A percentile compares a stretch with the other conserved stretches of the same genome.
phyloP scores from a whole-genome alignment of 2,329 filamentous ascomycete species.

The Podosphaera xanthii region DNA sequence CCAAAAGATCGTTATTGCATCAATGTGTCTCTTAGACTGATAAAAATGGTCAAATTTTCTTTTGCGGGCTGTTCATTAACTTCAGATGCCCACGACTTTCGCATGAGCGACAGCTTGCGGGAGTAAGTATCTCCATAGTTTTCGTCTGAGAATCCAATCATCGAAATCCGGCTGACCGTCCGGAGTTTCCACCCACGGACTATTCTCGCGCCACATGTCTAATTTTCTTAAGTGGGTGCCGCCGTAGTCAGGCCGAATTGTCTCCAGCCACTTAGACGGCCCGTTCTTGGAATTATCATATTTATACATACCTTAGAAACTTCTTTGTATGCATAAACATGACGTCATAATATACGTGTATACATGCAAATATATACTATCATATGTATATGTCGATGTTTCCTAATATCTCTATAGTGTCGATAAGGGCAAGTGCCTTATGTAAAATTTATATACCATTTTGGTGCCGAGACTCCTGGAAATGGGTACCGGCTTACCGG shows the following conservation, averaged over 20 bases:
- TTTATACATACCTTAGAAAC: background rate
- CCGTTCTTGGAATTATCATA: background rate
- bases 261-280: background rate
- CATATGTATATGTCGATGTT: background rate
- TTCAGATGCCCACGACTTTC: background rate
- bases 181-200: background rate
- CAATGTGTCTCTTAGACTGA: too few relatives aligned
- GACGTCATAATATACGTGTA: background rate
- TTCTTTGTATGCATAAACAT: background rate
- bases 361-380: background rate
- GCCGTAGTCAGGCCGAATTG: background rate
- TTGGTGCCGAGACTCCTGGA: background rate
- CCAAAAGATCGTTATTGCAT: too few relatives aligned
- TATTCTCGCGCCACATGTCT: background rate
- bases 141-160: background rate
- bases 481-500: background rate
- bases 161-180: background rate
- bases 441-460: background rate
- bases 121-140: background rate
- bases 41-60: background rate
- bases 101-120: background rate
- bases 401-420: too few relatives aligned
- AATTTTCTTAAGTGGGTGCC: background rate
- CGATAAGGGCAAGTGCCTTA: too few relatives aligned
- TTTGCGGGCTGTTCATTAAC: background rate